Base-by-base conservation (phyloP, 768 basidiomycete genomes). In the Podaxis rugospora region DNA sequence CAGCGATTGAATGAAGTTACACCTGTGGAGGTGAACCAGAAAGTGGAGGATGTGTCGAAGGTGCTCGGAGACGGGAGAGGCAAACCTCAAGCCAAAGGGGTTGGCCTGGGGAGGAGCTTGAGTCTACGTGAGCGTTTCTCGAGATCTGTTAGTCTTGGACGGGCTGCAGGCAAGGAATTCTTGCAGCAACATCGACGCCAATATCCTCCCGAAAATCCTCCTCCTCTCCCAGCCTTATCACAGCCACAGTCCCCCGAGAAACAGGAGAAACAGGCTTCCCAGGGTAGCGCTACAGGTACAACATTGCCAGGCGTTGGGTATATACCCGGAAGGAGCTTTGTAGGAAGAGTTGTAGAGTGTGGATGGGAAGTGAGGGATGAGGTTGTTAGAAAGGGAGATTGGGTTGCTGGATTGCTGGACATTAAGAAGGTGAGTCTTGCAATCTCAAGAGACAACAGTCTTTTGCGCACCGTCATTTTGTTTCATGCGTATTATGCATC, bases 271-370 rank as follows among this genome's bases (percentile, higher is more conserved):
- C 37, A 55, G 28, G 0, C 53, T 16, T 23, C 37, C 35, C 21
- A 37, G 56, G 62, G 57, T 55, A 35, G 51, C 63, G 55, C 61
- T 68, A 52, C 39, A 7, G 63, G 46, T 11, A 61, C 61, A 57
- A 56, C 59, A 3, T 61, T 65, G 2, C 70, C 78, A 2, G 75
- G 76, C n/a, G 83, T 84, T 6, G 92, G 92, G 4, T 93, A 87
- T 74, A 85, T 95, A 2, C 94, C 95, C 21, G 95, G 93, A 0
- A 79, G 94, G 49, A 90, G 90, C 63, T 91, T 97, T 69, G 88
- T 93, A 6, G 95, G 95, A 4, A 76, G 91, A 42, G 88, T 89
- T 44, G 70, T 95, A 52, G 92, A 92, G 67, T 86, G 84, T 62
- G 95, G 95, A 2, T 90, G 87, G 81, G 90, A 90, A 40, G 89